These are phyloP conservation scores for Citeromyces siamensis DNA, from an alignment of 1,139 yeast species.

Conservation along the genomic window DNA sequence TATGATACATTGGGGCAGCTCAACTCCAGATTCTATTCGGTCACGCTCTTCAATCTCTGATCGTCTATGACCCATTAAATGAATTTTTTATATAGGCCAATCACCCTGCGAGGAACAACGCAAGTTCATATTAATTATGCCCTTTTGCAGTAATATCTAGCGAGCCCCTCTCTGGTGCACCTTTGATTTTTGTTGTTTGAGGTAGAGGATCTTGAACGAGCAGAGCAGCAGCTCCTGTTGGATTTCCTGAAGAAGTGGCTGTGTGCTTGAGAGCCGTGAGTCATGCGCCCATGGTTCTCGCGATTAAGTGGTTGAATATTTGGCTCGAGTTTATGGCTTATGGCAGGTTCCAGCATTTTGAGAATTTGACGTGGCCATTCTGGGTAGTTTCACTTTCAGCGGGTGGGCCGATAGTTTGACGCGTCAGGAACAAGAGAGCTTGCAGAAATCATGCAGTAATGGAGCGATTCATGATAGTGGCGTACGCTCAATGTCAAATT, in stretches of 20 bases:
- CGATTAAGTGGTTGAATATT: conserved; percentile 36
- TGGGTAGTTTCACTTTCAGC: conserved; percentile 50
- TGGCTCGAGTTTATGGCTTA: conserved; percentile 37
- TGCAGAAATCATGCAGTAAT: conserved; percentile 54
- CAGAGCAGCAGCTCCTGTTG: conserved; percentile 49
- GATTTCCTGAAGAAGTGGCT: conserved; percentile 43
- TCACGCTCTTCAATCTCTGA: no score
- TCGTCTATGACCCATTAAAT: no score
- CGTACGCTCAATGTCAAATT: conserved; percentile 46
- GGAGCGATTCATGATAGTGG: conserved; percentile 44
- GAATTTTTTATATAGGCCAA: conserved; percentile 64
- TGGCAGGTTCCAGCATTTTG: conserved; percentile 55
- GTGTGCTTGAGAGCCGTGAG: conserved; percentile 37
- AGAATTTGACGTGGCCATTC: conserved; percentile 52
- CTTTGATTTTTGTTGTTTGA: conserved; percentile 41
- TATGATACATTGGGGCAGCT: no score
- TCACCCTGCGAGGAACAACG: conserved; percentile 58
- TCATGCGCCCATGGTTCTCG: conserved; percentile 46
- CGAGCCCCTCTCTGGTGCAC: conserved; percentile 61
- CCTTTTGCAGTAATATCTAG: conserved; percentile 51
- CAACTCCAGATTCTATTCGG: no score
- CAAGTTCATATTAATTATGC: conserved; percentile 29
- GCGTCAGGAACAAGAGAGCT: conserved; percentile 62
- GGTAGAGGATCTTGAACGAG: conserved; percentile 45
- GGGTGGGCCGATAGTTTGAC: conserved; percentile 47